Evolutionary conservation across 345 rosid genomes (phyloP), one percentile per base, ranked within the genome.

Genomic region (Hibiscus syriacus): DNA sequence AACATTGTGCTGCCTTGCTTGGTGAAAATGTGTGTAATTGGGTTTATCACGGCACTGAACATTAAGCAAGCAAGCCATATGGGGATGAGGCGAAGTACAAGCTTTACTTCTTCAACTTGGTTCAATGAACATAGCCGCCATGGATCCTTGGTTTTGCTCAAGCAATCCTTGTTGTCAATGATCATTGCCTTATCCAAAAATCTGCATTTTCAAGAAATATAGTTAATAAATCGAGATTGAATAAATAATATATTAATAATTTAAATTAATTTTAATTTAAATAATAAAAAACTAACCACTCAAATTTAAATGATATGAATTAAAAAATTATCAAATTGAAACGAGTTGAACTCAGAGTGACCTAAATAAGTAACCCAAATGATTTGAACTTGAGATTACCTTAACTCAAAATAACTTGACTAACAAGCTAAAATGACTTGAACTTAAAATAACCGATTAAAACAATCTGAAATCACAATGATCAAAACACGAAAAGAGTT

Each of bases 61-160:
- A 89, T 93, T 36, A 93, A 66, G 83, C 94, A 88, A 58, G 81
- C 74, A 65, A 90, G 38, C 96, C 96, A 90, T 13, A 93, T 74
- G 16, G 98, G 98, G 36, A 90, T 48, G 20, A 93, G 82, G 25
- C 90, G 86, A 23, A 89, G 67, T 2, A 89, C 75, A 32, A 82
- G 86, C 76, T 93, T 93, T 36, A 87, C 90, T 86, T 93, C 91
- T 79, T 93, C 98, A 45, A 93, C 96, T 79, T 89, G 96, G 79
- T 78, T 86, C 59, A 82, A 67, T 0, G 96, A 56, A 77, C 98
- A 90, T 14, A 93, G 81, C 58, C 92, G 74, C 98, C 98, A 90
- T 5, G 88, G 91, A 69, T 89, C 72, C 72, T 83, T 85, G 7
- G 36, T 26, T 46, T 70, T 67, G 77, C 76, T 73, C 0, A 82